Base-by-base conservation (phyloP, 2,329 filamentous ascomycete genomes). In the Arthrobotrys sphaeroides region DNA sequence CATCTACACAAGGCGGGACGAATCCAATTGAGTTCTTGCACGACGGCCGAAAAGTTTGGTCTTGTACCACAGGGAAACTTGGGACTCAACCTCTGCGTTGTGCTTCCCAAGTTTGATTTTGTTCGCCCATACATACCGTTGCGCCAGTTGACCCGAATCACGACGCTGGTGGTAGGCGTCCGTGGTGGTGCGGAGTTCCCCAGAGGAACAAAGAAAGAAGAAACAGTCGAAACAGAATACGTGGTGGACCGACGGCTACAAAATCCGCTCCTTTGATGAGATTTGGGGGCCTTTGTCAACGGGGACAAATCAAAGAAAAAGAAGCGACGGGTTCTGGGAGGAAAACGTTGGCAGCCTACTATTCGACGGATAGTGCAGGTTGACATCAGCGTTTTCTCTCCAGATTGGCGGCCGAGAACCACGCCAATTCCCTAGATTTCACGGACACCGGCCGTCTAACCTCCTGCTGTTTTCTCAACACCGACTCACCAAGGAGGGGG, bases 331-430 rank as follows among this genome's bases (percentile, higher is more conserved):
- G 38, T 36, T 55, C 51, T 55, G 20, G 51, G 31, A 59, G 57
- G 42, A 61, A 68, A 68, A 47, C 51, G 72, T 68, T 75, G 72
- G 72, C 72, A 75, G 51, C 49, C 45, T 69, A 40, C 59, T 49
- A 75, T 75, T 75, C 72, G 72, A 75, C 72, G 49, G 40, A 55
- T 22, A 31, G 64, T 75, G 72, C 72, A 75, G 62, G 55, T 60
- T 75, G 72, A 75, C 72, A 75, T 75, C 72, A 75, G 57, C 13
- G 28, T 31, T 42, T 42, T 28, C 47, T 42, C 28, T 7, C 31
- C 68, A 60, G 24, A 53, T 51, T 66, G 45, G 55, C 13, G 55
- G 28, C 28, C 43, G 51, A 62, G 45, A 67, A 47, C 45, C 55
- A 57, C 24, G 20, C 33, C 38, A 42, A 55, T 24, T 31, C 42